Percentiles rank a stretch among this genome's conserved stretches.
Evolutionary conservation across 2,329 filamentous ascomycete genomes (phyloP).

Genomic region (Corniculantispora saksenae): DNA sequence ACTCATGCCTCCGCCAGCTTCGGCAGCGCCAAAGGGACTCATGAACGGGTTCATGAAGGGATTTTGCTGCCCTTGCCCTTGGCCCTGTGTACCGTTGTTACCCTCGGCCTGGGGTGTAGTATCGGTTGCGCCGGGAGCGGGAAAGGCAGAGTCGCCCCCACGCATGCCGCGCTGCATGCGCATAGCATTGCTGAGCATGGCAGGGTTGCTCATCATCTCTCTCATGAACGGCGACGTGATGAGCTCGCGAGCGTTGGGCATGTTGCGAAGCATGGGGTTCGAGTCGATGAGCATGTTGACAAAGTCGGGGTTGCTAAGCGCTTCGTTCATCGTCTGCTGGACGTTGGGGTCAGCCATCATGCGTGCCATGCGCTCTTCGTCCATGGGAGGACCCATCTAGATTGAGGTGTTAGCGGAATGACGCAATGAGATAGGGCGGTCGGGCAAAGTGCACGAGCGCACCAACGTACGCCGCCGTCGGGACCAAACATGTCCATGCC

Average conservation of each 20-base stretch:
- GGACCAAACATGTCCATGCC: slow-evolving; percentile 88
- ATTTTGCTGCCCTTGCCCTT: slow-evolving; percentile 14
- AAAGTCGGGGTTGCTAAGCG: slow-evolving; percentile 91
- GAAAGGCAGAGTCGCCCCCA: slow-evolving; percentile 65
- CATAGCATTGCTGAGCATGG: slow-evolving; percentile 77
- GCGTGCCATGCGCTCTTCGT: slow-evolving; percentile 76
- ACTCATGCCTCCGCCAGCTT: slow-evolving; percentile 23
- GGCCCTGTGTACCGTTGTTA: slow-evolving; percentile 24
- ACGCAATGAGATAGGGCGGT: neutral
- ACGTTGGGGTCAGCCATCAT: slow-evolving; percentile 90
- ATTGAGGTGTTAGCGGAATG: slow-evolving; percentile 25
- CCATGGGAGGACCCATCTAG: slow-evolving; percentile 86
- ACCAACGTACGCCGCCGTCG: slow-evolving; percentile 79
- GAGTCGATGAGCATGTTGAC: slow-evolving; percentile 92
- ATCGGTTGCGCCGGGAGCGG: slow-evolving; percentile 88
- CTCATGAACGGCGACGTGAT: slow-evolving; percentile 87
- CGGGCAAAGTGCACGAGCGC: neutral
- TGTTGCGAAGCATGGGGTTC: slow-evolving; percentile 77
- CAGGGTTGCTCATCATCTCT: slow-evolving; percentile 89
- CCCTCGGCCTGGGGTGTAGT: slow-evolving; percentile 65
- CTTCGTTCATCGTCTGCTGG: slow-evolving; percentile 86
- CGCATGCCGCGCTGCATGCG: slow-evolving; percentile 76
- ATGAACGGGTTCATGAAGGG: slow-evolving; percentile 46
- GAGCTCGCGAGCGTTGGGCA: slow-evolving; percentile 78
- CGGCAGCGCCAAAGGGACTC: slow-evolving; percentile 32